These are phyloP conservation scores for Heterobasidion irregulare DNA, from an alignment of 1,284 basidiomycete species.

Conservation along the genomic window DNA sequence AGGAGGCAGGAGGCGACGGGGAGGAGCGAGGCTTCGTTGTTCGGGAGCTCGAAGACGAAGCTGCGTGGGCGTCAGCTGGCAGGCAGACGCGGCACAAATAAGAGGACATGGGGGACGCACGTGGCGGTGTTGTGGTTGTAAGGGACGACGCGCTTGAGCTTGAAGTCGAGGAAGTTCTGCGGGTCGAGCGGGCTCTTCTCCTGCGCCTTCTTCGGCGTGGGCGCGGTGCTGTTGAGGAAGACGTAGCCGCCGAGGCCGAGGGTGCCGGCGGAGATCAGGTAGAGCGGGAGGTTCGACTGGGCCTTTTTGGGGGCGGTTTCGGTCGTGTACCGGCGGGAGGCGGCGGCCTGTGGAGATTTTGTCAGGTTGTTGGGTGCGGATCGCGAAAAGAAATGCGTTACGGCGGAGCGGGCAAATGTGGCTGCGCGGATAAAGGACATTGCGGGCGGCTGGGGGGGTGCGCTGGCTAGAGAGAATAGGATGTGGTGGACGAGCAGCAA, in stretches of 20 bases:
- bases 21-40: slow-evolving; percentile 71
- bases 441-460: not conserved
- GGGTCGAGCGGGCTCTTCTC: slow-evolving; percentile 65
- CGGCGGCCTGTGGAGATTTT: slow-evolving; percentile 11
- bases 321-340: slow-evolving; percentile 36
- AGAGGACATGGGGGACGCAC: slow-evolving; percentile 24
- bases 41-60: slow-evolving; percentile 84
- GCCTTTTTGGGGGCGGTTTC: slow-evolving; percentile 32
- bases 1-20: slow-evolving; percentile 69
- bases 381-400: slow-evolving; percentile 14
- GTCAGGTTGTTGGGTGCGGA: not conserved
- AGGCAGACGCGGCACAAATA: not conserved
- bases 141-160: slow-evolving; percentile 74
- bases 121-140: slow-evolving; percentile 92
- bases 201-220: slow-evolving; percentile 24
- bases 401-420: slow-evolving; percentile 30
- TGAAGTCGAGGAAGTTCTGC: slow-evolving; percentile 71
- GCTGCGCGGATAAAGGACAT: slow-evolving; percentile 41
- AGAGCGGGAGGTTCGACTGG: slow-evolving; percentile 39
- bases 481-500: not conserved
- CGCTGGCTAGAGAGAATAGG: not conserved
- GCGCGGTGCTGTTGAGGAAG: slow-evolving; percentile 29
- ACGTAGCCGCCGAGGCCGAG: slow-evolving; percentile 43
- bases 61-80: slow-evolving; percentile 22
- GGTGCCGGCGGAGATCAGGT: slow-evolving; percentile 41